Evolutionary conservation across 306 rosid genomes (phyloP), one percentile per base, ranked within the genome.

Genomic region (Notholithocarpus densiflorus): DNA sequence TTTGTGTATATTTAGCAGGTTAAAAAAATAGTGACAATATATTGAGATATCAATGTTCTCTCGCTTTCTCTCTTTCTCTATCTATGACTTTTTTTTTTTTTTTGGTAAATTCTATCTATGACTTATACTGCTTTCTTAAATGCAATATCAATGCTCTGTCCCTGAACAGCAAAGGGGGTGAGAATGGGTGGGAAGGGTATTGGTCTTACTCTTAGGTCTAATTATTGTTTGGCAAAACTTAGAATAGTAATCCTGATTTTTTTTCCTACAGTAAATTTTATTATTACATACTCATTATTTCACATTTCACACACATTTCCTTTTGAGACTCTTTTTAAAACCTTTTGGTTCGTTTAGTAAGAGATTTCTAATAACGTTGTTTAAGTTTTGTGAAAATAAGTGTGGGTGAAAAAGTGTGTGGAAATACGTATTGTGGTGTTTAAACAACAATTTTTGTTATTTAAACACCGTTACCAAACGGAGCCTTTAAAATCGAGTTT

Each of bases 1-100:
- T 60, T 19, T 72, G 45, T 82, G 72, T 77, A 70, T 60, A 73
- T 34, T 68, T 48, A 53, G 78, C 82, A 87, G 84, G 76, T 71
- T 72, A 51, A 74, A 56, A 56, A 74, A 34, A 37, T 37, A 48
- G 53, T 68, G 32, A 52, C 72, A 56, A 26, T 17, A 84, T 56
- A 68, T 74, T 74, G 21, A 84, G 59, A 29, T 32, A 27, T 62
- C 2, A 62, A 14, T 2, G 68, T 18, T 62, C 40, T 62, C 68
- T 27, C 18, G 27, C 68, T 5, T 66, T 32, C 43, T 37, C 43
- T 37, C 68, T 5, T 34, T 34, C 45, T 37, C 45, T 37, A 37
- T 37, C 45, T 37, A 17, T 4, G 4, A 32, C 70, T 29, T 64
- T n/a, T n/a, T n/a, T n/a, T n/a, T n/a, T n/a, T n/a, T n/a, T n/a